Evolutionary conservation across 192 early-diverging fungal genomes (phyloP).

Genomic region (Coemansia sp.): DNA sequence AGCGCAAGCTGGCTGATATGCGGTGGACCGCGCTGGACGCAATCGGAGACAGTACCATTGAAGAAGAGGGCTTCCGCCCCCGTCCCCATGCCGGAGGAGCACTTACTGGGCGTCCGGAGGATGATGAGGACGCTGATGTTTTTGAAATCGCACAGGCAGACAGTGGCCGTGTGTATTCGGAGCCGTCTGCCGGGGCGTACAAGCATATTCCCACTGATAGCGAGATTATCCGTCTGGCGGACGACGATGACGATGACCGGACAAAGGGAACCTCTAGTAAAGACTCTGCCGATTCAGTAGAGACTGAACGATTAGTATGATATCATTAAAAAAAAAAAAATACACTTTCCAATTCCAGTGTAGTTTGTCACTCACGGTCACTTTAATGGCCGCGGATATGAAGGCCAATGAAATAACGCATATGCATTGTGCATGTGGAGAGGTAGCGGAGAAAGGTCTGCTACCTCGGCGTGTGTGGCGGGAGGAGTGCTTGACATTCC

Average conservation of each 20-base stretch:
- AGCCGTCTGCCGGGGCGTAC: background rate
- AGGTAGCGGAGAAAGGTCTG: too few relatives aligned
- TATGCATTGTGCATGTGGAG: background rate
- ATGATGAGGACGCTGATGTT: conserved; percentile 31
- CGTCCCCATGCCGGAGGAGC: background rate
- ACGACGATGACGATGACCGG: conserved; percentile 14
- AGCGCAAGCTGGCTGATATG: conserved; percentile 37
- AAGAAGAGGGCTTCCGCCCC: conserved; percentile 5
- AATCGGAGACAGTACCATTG: conserved; percentile 19
- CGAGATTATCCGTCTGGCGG: background rate
- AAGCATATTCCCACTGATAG: background rate
- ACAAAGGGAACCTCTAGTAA: conserved; percentile 20
- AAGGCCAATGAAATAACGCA: background rate
- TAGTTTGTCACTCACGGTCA: background rate
- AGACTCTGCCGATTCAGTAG: conserved; percentile 15
- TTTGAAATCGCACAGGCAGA: conserved; percentile 33
- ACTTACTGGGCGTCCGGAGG: conserved; percentile 19
- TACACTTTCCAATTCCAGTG: too few relatives aligned
- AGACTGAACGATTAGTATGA: conserved; percentile 31
- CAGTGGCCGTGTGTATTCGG: background rate
- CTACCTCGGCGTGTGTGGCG: background rate
- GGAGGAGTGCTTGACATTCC: background rate
- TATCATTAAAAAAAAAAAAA: background rate
- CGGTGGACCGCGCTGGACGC: conserved; percentile 42
- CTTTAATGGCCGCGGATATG: background rate